These are phyloP conservation scores for Macrolepiota fuliginosa DNA, from an alignment of 768 basidiomycete genomes.

Conservation along the genomic window DNA sequence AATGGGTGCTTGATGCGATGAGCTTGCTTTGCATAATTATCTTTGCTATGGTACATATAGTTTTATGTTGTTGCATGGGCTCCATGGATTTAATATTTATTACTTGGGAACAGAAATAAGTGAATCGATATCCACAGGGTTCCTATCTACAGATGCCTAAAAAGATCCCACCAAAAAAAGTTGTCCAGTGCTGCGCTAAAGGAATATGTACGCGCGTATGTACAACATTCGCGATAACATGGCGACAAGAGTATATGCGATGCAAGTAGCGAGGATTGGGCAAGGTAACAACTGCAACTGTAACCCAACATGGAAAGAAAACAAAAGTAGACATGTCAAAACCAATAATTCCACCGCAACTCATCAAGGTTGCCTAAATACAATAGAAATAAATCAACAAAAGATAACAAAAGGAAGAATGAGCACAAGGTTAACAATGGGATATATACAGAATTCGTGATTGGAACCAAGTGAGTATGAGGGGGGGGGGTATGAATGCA, in stretches of 20 bases:
- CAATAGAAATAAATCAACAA: background rate
- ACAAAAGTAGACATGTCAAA: background rate
- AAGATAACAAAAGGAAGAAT: background rate
- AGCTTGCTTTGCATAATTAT: background rate
- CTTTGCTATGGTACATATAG: background rate
- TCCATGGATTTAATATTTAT: background rate
- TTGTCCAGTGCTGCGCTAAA: background rate
- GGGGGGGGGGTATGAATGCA: background rate
- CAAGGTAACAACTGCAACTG: background rate
- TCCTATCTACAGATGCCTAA: background rate
- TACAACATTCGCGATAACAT: conserved; percentile 14
- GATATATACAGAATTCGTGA: background rate
- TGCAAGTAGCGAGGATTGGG: background rate
- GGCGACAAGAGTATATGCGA: background rate
- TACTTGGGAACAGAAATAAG: background rate
- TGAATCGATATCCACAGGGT: background rate
- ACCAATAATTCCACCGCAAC: conserved; percentile 9
- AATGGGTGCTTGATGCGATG: background rate
- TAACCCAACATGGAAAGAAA: background rate
- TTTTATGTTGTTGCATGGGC: background rate
- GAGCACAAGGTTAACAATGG: background rate
- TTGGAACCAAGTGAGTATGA: background rate
- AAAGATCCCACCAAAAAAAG: background rate
- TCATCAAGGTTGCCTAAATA: conserved; percentile 8
- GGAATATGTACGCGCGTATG: background rate